A percentile compares a stretch with the other conserved stretches of the same genome.
These are phyloP conservation scores for Pseudogymnoascus sp. DNA, from an alignment of 2,329 filamentous ascomycete genomes.

Conservation along the genomic window DNA sequence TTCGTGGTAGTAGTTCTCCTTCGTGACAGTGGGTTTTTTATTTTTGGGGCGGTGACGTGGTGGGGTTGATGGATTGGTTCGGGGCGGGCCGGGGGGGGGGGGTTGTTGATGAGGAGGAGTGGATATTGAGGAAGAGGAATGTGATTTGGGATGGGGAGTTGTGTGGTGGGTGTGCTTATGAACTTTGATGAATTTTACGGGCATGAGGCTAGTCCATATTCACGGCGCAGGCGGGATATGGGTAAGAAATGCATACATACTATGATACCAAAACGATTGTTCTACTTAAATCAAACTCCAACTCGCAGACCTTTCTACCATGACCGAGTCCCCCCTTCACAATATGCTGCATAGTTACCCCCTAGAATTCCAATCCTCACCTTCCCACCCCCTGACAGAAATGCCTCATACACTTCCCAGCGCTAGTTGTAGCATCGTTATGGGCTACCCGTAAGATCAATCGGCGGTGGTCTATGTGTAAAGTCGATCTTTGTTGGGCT, in stretches of 20 bases:
- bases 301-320: not conserved
- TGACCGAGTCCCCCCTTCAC: not conserved
- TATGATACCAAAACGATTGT: constrained; percentile 7
- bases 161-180: not conserved
- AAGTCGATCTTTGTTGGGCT: not conserved
- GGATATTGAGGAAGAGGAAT: too few relatives aligned
- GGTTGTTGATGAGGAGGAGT: too few relatives aligned
- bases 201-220: not conserved
- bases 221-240: not conserved
- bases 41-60: too few relatives aligned
- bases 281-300: not conserved
- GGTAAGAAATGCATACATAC: constrained; percentile 8
- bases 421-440: not conserved
- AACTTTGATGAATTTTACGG: constrained; percentile 5
- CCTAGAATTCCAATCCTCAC: not conserved
- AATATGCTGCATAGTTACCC: not conserved
- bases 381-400: not conserved
- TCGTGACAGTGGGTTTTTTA: too few relatives aligned
- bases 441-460: not conserved
- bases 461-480: not conserved
- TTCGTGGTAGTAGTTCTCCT: too few relatives aligned
- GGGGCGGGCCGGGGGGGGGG: too few relatives aligned
- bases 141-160: not conserved
- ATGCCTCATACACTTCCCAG: not conserved
- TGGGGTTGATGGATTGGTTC: too few relatives aligned